A percentile compares a stretch with the other conserved stretches of the same genome.
phyloP scores from a whole-genome alignment of 805 yeast species.

The Pichia heedii region DNA sequence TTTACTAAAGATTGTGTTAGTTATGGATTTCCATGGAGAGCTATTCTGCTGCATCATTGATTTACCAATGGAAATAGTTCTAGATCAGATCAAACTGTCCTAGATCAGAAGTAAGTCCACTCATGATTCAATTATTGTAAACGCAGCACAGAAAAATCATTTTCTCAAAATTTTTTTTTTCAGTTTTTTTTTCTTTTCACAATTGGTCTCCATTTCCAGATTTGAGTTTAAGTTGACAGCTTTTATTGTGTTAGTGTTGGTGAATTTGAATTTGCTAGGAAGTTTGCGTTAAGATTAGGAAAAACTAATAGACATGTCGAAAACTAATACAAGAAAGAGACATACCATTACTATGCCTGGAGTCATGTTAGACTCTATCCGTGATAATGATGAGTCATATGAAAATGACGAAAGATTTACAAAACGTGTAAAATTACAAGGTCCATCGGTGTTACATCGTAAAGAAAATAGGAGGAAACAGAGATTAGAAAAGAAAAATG shows the following conservation, averaged over 20 bases:
- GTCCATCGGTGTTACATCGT: constrained; percentile 15
- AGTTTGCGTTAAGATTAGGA: too few species aligned
- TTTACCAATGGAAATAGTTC: too few species aligned
- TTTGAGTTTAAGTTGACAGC: too few species aligned
- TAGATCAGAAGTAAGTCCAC: too few species aligned
- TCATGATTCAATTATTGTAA: too few species aligned
- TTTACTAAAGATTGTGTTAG: not conserved
- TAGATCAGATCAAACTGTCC: too few species aligned
- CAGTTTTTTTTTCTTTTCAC: too few species aligned
- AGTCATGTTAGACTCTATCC: constrained; percentile 32
- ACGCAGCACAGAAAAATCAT: too few species aligned
- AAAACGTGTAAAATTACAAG: constrained; percentile 19
- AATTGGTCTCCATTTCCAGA: too few species aligned
- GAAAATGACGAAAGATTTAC: constrained; percentile 25
- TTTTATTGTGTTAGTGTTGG: too few species aligned
- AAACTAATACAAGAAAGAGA: constrained; percentile 11
- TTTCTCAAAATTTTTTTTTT: too few species aligned
- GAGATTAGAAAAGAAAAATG: constrained; percentile 27
- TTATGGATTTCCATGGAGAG: not conserved
- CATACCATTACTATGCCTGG: constrained; percentile 37
- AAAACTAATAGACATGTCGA: not conserved
- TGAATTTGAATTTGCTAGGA: too few species aligned
- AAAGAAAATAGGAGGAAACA: constrained; percentile 33
- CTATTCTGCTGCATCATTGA: not conserved
- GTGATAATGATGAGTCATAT: constrained; percentile 26